Percentiles rank a stretch among this genome's conserved stretches.
These are phyloP conservation scores for Nicotiana tabacum DNA, from an alignment of 257 asterid species.

Conservation along the genomic window DNA sequence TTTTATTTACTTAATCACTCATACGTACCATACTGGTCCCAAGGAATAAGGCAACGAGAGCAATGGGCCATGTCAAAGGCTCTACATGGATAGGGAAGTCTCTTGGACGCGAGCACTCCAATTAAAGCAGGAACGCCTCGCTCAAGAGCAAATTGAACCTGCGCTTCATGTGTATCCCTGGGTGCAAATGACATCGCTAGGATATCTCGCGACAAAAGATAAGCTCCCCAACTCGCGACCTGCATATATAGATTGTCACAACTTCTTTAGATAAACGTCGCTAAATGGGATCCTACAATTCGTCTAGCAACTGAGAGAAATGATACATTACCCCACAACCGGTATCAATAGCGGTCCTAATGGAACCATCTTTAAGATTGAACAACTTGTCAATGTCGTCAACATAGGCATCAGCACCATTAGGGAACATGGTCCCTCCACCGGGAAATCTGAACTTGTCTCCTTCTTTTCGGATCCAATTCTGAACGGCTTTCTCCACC, in stretches of 20 bases:
- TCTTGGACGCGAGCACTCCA: slow-evolving; percentile 81
- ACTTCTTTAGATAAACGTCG: not conserved
- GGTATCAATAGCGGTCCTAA: slow-evolving; percentile 85
- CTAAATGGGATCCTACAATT: not conserved
- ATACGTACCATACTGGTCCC: slow-evolving; percentile 65
- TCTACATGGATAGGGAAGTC: slow-evolving; percentile 84
- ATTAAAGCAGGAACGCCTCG: slow-evolving; percentile 94
- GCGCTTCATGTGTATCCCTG: slow-evolving; percentile 86
- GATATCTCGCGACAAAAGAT: slow-evolving; percentile 63
- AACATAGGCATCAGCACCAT: slow-evolving; percentile 67
- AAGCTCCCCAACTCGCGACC: slow-evolving; percentile 99
- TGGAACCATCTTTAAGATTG: slow-evolving; percentile 62
- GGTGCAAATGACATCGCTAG: slow-evolving; percentile 88
- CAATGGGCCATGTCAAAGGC: slow-evolving; percentile 98
- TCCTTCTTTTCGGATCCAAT: slow-evolving; percentile 78
- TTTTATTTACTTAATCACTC: not conserved
- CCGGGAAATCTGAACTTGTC: slow-evolving; percentile 83
- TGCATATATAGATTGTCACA: not conserved
- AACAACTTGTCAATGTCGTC: slow-evolving; percentile 70
- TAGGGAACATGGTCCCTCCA: slow-evolving; percentile 90
- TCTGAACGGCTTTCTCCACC: slow-evolving; percentile 83
- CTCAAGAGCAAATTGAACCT: slow-evolving; percentile 84
- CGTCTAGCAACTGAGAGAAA: not conserved
- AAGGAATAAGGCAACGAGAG: slow-evolving; percentile 91
- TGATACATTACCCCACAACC: slow-evolving; percentile 72